Percentiles rank a stretch among this genome's conserved stretches.
Evolutionary conservation across 1,284 basidiomycete species (phyloP).

Genomic region (Austropuccinia psidii): DNA sequence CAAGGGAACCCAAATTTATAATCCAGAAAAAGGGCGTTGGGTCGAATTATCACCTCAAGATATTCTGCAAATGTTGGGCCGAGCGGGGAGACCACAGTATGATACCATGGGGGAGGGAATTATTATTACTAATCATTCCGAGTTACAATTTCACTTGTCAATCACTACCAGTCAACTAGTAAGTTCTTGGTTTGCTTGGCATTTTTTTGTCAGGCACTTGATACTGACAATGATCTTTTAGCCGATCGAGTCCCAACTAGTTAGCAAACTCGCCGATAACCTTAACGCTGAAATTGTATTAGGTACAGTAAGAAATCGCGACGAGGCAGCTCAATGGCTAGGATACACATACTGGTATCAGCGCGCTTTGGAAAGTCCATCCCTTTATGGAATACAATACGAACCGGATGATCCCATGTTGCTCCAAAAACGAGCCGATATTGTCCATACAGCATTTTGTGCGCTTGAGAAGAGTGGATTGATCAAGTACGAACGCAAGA

Average conservation of each 20-base stretch:
- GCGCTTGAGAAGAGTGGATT: slow-evolving; percentile 89
- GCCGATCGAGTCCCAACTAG: slow-evolving; percentile 94
- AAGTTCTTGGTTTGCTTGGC: background rate
- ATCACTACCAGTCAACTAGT: slow-evolving; percentile 81
- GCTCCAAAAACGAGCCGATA: slow-evolving; percentile 79
- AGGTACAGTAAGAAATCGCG: slow-evolving; percentile 86
- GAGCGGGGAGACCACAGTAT: slow-evolving; percentile 94
- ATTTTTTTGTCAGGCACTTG: background rate
- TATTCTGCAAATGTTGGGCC: slow-evolving; percentile 96
- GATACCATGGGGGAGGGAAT: slow-evolving; percentile 97
- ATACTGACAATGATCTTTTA: slow-evolving; percentile 43
- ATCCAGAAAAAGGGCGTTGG: slow-evolving; percentile 97
- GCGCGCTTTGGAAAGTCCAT: slow-evolving; percentile 87
- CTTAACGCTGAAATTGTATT: slow-evolving; percentile 96
- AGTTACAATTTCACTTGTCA: slow-evolving; percentile 92
- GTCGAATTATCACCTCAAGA: slow-evolving; percentile 92
- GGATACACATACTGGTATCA: slow-evolving; percentile 59
- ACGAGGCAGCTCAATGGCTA: slow-evolving; percentile 92
- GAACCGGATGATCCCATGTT: slow-evolving; percentile 73
- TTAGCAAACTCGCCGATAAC: slow-evolving; percentile 86
- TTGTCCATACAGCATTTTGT: slow-evolving; percentile 86
- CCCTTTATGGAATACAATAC: slow-evolving; percentile 77
- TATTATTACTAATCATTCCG: slow-evolving; percentile 95
- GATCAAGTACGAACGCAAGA: slow-evolving; percentile 83
- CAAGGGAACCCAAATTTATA: slow-evolving; percentile 99